Evolutionary conservation across 2,329 filamentous ascomycete genomes (phyloP), one percentile per base, ranked within the genome.

Genomic region (Tolypocladium paradoxum): DNA sequence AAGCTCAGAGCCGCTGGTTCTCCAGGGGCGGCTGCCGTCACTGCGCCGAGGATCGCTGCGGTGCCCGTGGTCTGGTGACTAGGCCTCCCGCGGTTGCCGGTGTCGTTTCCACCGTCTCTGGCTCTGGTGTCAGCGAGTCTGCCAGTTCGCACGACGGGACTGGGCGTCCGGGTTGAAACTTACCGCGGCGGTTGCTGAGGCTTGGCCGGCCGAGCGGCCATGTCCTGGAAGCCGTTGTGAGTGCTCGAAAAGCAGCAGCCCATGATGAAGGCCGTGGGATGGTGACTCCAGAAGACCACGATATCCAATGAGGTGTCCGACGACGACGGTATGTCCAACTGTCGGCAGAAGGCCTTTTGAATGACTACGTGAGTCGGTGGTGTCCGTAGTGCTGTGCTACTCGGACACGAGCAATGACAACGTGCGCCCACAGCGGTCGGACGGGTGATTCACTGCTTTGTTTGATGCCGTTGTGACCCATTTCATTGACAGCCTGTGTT

Each of bases 161-260:
- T 12, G n/a, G 7, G 34, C 8, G 12, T 37, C 14, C 2, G 6
- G 2, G 6, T 36, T n/a, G 34, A 22, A 11, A 49, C 52, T 22
- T 48, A 52, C 51, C 5, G 51, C 16, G 48, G 31, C 4, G 16
- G 35, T n/a, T 46, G 29, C 22, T 27, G 14, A n/a, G 16, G 24
- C 4, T 38, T 18, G 16, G 22, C 51, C 50, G 49, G 51, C 6
- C 51, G 55, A 9, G 55, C 53, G 18, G 45, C 37, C 52, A 57
- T 54, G n/a, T 54, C 54, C 43, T 55, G 57, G 46, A 54, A 54
- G 22, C 53, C 54, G 50, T 53, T 56, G 1, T 49, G 40, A 20
- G 38, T 50, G 38, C 56, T 54, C 35, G 24, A 50, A 14, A 51
- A 47, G 16, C 56, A 56, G 12, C 55, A 48, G 34, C 51, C 51